Base-by-base conservation (phyloP, 2,329 filamentous ascomycete genomes). In the Penicillium sp. region DNA sequence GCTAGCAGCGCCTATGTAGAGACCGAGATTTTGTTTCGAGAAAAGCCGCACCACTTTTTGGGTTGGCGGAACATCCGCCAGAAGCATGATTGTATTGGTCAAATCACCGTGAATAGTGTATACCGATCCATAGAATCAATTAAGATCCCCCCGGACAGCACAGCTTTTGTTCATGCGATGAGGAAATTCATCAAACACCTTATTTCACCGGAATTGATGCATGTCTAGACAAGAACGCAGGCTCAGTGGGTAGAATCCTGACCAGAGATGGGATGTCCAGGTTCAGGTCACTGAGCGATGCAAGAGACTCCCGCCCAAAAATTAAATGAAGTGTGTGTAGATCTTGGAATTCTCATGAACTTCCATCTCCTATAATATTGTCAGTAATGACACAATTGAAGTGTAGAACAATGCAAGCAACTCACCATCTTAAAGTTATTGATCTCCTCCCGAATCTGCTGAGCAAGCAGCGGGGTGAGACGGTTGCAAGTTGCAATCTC, bases 261-360 rank as follows among this genome's bases (percentile, higher is more conserved):
- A 7, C 33, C 48, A 43, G 4, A 17, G 27, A 54, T 50, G 31
- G 17, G 21, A 54, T 50, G 31, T 13, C 23, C 33, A 66, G 45
- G 54, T 35, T 21, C 56, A 55, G 51, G 56, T 52, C 55, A 49
- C 57, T 37, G 41, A 62, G 58, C 62, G 45, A 53, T 56, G 61
- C 50, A 57, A 56, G 40, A 63, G 45, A 73, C 71, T 67, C 67
- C 69, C 66, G 62, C 62, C 61, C 65, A 60, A 61, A 67, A 70
- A 61, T 93, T 86, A 99, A 83, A 99, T 97, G 85, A 99, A 99
- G 84, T 99, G 94, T 69, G 94, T 99, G 82, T 99, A 97, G 72
- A 97, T 93, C 81, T 97, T 99, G 66, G 94, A 97, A 75, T 89
- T 91, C 79, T 97, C 94, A 76, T 99, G 94, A 70, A 99, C 94